phyloP scores from a whole-genome alignment of 805 yeast species.

The Grigorovia humatica region DNA sequence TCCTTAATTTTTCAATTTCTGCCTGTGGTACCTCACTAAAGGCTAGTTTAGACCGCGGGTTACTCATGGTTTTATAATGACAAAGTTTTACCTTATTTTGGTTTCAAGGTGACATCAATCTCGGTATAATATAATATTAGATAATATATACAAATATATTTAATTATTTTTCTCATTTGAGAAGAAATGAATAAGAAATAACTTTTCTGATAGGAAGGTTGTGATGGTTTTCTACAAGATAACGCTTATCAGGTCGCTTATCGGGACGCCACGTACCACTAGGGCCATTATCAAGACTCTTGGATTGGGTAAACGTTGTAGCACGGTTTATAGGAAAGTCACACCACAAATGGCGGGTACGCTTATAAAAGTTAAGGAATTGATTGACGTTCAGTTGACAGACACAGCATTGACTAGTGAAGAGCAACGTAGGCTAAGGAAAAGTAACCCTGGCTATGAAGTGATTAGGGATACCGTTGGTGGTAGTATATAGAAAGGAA shows the following conservation, averaged over 20 bases:
- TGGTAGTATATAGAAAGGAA: neutral
- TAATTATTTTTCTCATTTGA: too few species aligned
- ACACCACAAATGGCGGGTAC: conserved; percentile 79
- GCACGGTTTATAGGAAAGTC: conserved; percentile 60
- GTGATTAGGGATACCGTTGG: conserved; percentile 27
- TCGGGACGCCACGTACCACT: conserved; percentile 67
- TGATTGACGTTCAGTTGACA: conserved; percentile 70
- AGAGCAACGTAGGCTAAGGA: conserved; percentile 47
- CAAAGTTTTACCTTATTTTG: too few species aligned
- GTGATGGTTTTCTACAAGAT: conserved; percentile 47
- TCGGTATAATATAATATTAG: too few species aligned
- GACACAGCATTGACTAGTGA: conserved; percentile 40
- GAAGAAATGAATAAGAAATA: too few species aligned
- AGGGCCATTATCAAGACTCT: conserved; percentile 57
- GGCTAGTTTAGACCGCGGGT: conserved; percentile 1
- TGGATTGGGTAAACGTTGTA: conserved; percentile 69
- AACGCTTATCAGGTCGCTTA: conserved; percentile 70
- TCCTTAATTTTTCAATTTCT: conserved; percentile 3
- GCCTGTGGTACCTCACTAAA: conserved; percentile 5
- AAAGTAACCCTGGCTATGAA: conserved; percentile 53
- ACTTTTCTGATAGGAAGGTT: too few species aligned
- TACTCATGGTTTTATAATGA: neutral
- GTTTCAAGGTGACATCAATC: too few species aligned
- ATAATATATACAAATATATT: too few species aligned
- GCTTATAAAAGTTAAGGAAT: conserved; percentile 72